Base-by-base conservation (phyloP, 2,329 filamentous ascomycete genomes). In the Bipolaris cookei region DNA sequence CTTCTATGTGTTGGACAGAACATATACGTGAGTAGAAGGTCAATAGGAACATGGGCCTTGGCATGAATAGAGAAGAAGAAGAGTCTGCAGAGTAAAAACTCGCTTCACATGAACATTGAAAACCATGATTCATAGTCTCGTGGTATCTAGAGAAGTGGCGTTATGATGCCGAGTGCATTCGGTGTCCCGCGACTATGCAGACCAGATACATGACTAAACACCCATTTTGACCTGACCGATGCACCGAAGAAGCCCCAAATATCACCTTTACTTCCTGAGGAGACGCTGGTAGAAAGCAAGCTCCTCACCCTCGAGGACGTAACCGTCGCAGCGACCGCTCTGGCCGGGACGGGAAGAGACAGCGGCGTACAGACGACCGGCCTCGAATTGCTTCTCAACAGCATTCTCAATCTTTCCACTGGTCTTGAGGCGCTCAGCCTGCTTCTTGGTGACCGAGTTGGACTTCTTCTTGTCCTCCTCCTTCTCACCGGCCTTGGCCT, bases 211-310 rank as follows among this genome's bases (percentile, higher is more conserved):
- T 70, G 69, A 76, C 72, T 71, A 67, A 75, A 75, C 67, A 69
- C 71, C 74, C 69, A 67, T 77, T 77, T 76, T 77, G 73, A 75
- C 71, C 75, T 70, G 66, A 72, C 70, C 71, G 64, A 75, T 76
- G 73, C 75, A 73, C 74, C 74, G 67, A 72, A 74, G 65, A 73
- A 76, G 67, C 63, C 65, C 69, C 70, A 69, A 72, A 73, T 56
- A 71, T 66, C 62, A 70, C 66, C 69, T 64, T 85, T 97, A 98
- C 88, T 97, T 98, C 89, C 95, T 91, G 82, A 98, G 92, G 84
- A 93, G 93, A 85, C 91, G 91, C 90, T 97, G 93, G 92, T 99
- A 99, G 91, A 99, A 99, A 82, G 93, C 92, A 78, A 99, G 88
- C 89, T 99, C 95, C 83, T 99, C 95, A 77, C 95, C 95, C 89